A percentile compares a stretch with the other conserved stretches of the same genome.
These are phyloP conservation scores for Meyerozyma carpophila DNA, from an alignment of 1,139 yeast genomes.

Conservation along the genomic window DNA sequence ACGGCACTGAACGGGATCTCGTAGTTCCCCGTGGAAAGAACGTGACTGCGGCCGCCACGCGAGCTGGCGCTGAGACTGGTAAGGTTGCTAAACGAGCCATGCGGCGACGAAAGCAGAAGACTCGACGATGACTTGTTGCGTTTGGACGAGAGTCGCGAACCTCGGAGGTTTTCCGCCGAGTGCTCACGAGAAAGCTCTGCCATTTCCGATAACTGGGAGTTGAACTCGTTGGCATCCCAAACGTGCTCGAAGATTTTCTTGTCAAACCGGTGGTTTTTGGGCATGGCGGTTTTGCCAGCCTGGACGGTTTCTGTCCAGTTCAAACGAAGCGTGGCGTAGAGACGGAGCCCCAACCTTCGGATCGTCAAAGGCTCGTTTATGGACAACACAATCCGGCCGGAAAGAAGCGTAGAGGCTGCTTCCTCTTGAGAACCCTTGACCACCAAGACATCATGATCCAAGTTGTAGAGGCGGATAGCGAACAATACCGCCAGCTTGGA, in stretches of 20 bases:
- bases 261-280: slow-evolving; percentile 55
- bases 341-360: slow-evolving; percentile 54
- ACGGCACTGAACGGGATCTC: slow-evolving; percentile 86
- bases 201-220: slow-evolving; percentile 7
- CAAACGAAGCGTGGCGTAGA: slow-evolving; percentile 60
- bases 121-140: not conserved
- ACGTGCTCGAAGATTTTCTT: slow-evolving; percentile 65
- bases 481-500: slow-evolving; percentile 39
- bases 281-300: slow-evolving; percentile 38
- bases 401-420: slow-evolving; percentile 69
- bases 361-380: slow-evolving; percentile 72
- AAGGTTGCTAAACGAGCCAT: slow-evolving; percentile 4
- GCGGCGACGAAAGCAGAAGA: not conserved
- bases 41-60: slow-evolving; percentile 17
- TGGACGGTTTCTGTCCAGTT: slow-evolving; percentile 50
- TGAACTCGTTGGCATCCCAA: slow-evolving; percentile 67
- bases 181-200: not conserved
- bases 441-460: slow-evolving; percentile 75
- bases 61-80: slow-evolving; percentile 8
- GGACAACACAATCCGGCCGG: slow-evolving; percentile 76
- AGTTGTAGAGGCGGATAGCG: slow-evolving; percentile 58
- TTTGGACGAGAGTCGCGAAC: not conserved
- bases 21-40: slow-evolving; percentile 70
- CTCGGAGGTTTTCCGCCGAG: not conserved
- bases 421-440: slow-evolving; percentile 73